Evolutionary conservation across 257 asterid genomes (phyloP).

Genomic region (Solanum etuberosum): DNA sequence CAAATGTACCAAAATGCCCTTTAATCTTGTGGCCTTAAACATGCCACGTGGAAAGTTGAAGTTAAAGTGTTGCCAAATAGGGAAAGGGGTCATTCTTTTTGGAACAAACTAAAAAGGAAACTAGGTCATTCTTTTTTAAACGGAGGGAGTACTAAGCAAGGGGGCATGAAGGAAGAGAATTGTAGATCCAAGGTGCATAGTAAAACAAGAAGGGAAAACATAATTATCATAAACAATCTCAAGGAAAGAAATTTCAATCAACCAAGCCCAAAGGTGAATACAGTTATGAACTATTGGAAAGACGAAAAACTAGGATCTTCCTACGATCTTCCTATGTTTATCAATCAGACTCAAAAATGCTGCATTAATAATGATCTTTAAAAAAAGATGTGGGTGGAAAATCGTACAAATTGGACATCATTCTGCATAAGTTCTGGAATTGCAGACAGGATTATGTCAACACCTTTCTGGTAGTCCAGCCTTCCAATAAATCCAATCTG

Average conservation of each 20-base stretch:
- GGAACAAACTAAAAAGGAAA: too few relatives aligned
- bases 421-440: conserved; percentile 80
- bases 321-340: not conserved
- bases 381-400: not conserved
- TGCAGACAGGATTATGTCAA: conserved; percentile 79
- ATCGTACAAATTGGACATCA: conserved; percentile 76
- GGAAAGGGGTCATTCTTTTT: too few relatives aligned
- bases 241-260: not conserved
- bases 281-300: not conserved
- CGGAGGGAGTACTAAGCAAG: too few relatives aligned
- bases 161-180: not conserved
- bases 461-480: conserved; percentile 92
- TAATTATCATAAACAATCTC: not conserved
- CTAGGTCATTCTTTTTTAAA: too few relatives aligned
- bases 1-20: too few relatives aligned
- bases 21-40: too few relatives aligned
- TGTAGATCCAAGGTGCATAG: not conserved
- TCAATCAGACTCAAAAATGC: not conserved
- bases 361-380: not conserved
- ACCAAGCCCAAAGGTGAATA: not conserved
- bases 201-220: not conserved
- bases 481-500: conserved; percentile 98
- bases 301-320: not conserved
- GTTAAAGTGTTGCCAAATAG: too few relatives aligned
- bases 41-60: too few relatives aligned